Evolutionary conservation across 345 rosid species (phyloP), one percentile per base, ranked within the genome.

Genomic region (Gossypium australe): DNA sequence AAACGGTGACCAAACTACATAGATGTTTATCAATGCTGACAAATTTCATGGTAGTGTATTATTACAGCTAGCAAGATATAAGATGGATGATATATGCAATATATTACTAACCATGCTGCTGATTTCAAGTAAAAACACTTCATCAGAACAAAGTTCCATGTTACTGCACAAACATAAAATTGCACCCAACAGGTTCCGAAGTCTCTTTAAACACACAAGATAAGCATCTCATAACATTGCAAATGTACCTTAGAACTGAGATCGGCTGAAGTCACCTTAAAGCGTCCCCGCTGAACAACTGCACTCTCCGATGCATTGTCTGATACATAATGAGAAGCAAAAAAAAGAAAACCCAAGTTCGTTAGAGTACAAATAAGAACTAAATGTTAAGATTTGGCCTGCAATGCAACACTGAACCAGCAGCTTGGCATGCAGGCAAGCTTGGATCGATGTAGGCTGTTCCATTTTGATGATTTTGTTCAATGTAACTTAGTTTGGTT

Each of bases 261-360:
- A 69, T 92, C 98, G 69, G 88, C 89, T 47, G 93, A 89, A 63
- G 92, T 95, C 71, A 91, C 89, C 84, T 95, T 87, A 86, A 95
- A 95, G 53, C 99, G 94, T 77, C 98, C 99, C 86, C 87, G 84
- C 80, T 87, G 94, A 79, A 92, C 88, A 68, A 92, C 81, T 29
- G 93, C 90, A 67, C 92, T 93, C 75, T 92, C 95, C 71, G 96
- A 79, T 43, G 86, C 38, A 80, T 92, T 96, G 57, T 93, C 99
- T 60, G 74, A 94, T 87, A 84, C 78, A 82, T 38, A 67, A 34
- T 34, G 41, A 77, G 10, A 73, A 56, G 52, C 24, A 49, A 70
- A 9, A 43, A 72, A 8, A 70, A 25, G 5, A 55, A 34, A 34
- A 25, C 25, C 34, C 4, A 53, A n/a, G 70, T 43, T 43, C 47